phyloP scores from a whole-genome alignment of 1,284 basidiomycete genomes.

The Schizopora paradoxa region DNA sequence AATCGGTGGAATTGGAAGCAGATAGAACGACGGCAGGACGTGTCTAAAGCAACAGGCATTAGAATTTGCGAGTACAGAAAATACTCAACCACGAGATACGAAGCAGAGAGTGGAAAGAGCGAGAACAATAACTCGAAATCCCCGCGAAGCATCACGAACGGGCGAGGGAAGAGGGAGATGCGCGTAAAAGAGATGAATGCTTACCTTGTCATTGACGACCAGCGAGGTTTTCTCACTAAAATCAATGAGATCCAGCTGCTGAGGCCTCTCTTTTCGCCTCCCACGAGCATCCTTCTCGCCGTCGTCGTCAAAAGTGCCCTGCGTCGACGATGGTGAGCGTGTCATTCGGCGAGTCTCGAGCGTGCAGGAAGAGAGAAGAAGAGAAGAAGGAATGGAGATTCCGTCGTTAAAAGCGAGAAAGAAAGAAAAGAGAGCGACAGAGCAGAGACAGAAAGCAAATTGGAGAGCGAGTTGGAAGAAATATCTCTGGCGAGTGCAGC shows the following conservation, averaged over 20 bases:
- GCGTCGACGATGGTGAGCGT: no score
- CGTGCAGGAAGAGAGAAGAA: no score
- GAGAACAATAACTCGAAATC: background rate
- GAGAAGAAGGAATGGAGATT: no score
- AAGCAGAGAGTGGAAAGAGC: background rate
- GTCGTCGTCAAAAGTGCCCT: no score
- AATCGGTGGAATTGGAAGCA: conserved; percentile 4
- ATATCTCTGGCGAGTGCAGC: no score
- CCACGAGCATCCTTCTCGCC: background rate
- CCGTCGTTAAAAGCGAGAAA: no score
- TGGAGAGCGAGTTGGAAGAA: no score
- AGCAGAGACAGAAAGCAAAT: no score
- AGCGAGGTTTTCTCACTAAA: background rate
- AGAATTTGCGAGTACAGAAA: background rate
- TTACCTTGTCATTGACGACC: background rate
- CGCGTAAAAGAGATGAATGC: background rate
- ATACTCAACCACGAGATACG: background rate
- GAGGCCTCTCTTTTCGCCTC: background rate
- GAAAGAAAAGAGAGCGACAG: no score
- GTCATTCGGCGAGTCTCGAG: no score
- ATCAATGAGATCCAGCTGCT: background rate
- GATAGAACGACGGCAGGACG: no score
- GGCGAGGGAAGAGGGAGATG: background rate
- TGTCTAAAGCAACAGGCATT: no score
- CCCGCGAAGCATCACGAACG: background rate